These are phyloP conservation scores for Udeniomyces megalosporus DNA, from an alignment of 768 basidiomycete species.

Conservation along the genomic window DNA sequence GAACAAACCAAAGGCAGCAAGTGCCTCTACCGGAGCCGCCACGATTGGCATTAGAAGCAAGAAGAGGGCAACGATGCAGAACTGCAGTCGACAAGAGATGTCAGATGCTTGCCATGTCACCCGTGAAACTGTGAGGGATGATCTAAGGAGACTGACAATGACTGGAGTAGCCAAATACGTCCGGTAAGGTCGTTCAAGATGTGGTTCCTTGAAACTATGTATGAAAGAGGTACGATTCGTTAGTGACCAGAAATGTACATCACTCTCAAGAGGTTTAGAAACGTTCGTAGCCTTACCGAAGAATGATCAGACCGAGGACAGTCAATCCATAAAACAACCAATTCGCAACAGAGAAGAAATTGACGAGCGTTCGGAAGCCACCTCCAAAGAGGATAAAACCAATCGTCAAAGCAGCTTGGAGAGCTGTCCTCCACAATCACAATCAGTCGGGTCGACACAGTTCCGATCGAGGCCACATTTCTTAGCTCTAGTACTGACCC, in stretches of 20 bases:
- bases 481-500: not conserved
- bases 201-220: slow-evolving; percentile 65
- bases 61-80: slow-evolving; percentile 51
- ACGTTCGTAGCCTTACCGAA: slow-evolving; percentile 34
- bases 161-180: slow-evolving; percentile 1
- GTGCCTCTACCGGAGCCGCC: slow-evolving; percentile 75
- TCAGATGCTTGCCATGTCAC: not conserved
- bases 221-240: not conserved
- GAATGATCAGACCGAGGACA: slow-evolving; percentile 69
- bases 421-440: slow-evolving; percentile 24
- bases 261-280: no score
- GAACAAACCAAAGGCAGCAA: slow-evolving; percentile 58
- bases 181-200: slow-evolving; percentile 50
- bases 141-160: not conserved
- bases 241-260: no score
- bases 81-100: not conserved
- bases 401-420: slow-evolving; percentile 57
- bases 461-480: not conserved
- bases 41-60: slow-evolving; percentile 85
- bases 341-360: slow-evolving; percentile 10
- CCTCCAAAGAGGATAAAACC: slow-evolving; percentile 71
- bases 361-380: slow-evolving; percentile 32
- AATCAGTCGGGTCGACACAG: not conserved
- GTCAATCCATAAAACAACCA: slow-evolving; percentile 33
- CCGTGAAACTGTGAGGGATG: no score